phyloP scores from a whole-genome alignment of 2,329 filamentous ascomycete genomes.

The Epichloe festucae region DNA sequence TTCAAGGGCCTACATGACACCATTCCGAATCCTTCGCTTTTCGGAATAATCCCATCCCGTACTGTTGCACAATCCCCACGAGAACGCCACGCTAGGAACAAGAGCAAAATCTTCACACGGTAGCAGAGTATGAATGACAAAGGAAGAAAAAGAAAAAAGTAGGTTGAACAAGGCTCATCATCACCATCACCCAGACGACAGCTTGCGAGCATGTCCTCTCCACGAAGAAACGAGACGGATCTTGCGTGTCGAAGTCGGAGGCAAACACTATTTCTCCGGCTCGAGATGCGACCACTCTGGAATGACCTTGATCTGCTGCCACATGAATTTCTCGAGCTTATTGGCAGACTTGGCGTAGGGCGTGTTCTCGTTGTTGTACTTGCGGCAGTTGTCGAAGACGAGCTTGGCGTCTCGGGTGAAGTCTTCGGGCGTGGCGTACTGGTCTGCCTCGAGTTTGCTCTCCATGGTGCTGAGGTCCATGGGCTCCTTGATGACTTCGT shows the following conservation, averaged over 20 bases:
- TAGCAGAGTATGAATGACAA: not conserved
- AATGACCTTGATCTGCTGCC: conserved; percentile 78
- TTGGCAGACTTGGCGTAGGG: conserved; percentile 92
- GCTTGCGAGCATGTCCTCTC: not conserved
- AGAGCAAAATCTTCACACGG: not conserved
- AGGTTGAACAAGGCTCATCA: too few relatives aligned
- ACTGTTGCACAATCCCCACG: not conserved
- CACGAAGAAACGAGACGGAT: not conserved
- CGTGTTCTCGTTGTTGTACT: conserved; percentile 92
- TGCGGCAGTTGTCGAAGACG: conserved; percentile 87
- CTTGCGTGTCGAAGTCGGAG: conserved; percentile 5
- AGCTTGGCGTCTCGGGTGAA: conserved; percentile 81
- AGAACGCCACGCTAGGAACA: not conserved
- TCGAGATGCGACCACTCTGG: conserved; percentile 75
- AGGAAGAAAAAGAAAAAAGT: not conserved
- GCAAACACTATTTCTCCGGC: conserved; percentile 27
- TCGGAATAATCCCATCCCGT: not conserved
- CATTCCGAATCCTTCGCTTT: not conserved
- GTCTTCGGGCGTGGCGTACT: conserved; percentile 83
- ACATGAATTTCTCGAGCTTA: conserved; percentile 90
- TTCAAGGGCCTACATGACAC: not conserved
- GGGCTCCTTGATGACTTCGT: conserved; percentile 93
- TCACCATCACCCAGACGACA: not conserved
- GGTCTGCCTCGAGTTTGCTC: conserved; percentile 69
- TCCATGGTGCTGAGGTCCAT: conserved; percentile 98